Percentiles rank a stretch among this genome's conserved stretches.
Conservation (phyloP, 2,329 filamentous ascomycete species). For the Colletotrichum magnum region DNA sequence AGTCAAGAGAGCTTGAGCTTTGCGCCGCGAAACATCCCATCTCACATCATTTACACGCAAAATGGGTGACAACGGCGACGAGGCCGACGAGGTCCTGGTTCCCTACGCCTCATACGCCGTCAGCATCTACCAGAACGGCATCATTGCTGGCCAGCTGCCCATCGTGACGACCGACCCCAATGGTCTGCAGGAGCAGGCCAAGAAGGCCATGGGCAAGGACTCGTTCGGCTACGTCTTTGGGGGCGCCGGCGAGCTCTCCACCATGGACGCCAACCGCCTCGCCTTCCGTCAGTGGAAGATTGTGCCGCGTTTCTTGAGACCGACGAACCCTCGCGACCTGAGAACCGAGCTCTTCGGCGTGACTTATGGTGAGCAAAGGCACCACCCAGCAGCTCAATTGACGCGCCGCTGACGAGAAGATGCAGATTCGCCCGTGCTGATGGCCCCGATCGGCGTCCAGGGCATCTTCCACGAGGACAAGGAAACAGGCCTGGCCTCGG, state of each 20-base stretch:
- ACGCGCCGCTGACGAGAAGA: constrained; percentile 3
- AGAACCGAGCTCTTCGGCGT: constrained; percentile 66
- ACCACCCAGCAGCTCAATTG: background rate
- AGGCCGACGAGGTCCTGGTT: constrained; percentile 25
- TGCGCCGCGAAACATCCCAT: background rate
- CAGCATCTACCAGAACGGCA: constrained; percentile 66
- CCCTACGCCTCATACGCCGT: constrained; percentile 60
- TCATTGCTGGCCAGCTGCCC: constrained; percentile 62
- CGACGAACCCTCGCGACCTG: constrained; percentile 62
- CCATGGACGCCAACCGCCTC: constrained; percentile 71
- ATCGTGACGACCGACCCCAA: constrained; percentile 72
- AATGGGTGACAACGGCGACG: constrained; percentile 42
- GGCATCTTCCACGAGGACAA: constrained; percentile 75
- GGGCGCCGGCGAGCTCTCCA: constrained; percentile 73
- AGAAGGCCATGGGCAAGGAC: constrained; percentile 59
- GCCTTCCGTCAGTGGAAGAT: constrained; percentile 69
- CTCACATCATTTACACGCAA: background rate
- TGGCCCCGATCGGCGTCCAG: constrained; percentile 80
- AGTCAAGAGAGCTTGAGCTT: too few species aligned
- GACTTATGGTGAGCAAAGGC: constrained; percentile 54
- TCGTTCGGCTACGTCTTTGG: constrained; percentile 73
- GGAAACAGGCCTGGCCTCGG: constrained; percentile 75
- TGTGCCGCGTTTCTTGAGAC: constrained; percentile 65
- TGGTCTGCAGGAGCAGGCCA: constrained; percentile 69
- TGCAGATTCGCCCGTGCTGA: constrained; percentile 65